phyloP scores from a whole-genome alignment of 164 flowering plant genomes.

The Taxillus chinensis region DNA sequence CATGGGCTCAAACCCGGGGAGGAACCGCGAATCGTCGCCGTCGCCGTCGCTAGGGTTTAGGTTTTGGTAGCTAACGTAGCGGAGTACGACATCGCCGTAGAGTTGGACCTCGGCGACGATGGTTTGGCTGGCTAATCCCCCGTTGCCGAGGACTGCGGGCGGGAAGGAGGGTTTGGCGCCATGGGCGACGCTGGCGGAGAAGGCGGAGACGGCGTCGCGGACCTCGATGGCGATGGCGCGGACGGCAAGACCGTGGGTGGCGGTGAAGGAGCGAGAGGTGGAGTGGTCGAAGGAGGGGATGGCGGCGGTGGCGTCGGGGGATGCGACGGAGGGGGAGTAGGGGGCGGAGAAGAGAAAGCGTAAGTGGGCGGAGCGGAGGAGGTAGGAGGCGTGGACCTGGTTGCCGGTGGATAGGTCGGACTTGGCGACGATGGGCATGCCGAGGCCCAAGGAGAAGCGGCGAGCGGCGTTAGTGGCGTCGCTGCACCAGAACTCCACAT shows the following conservation, averaged over 20 bases:
- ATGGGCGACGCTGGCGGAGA: constrained; percentile 28
- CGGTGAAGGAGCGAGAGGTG: constrained; percentile 31
- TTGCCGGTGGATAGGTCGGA: constrained; percentile 89
- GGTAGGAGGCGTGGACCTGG: constrained; percentile 57
- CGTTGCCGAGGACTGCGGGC: constrained; percentile 20
- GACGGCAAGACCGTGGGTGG: constrained; percentile 66
- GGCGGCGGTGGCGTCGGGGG: constrained; percentile 27
- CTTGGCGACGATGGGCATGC: constrained; percentile 58
- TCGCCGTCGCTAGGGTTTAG: neutral
- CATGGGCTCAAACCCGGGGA: constrained; percentile 53
- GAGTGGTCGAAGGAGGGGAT: constrained; percentile 49
- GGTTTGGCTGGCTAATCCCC: neutral
- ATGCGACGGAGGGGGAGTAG: constrained; percentile 54
- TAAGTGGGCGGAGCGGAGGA: constrained; percentile 56
- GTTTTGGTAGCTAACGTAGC: constrained; percentile 41
- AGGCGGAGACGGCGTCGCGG: constrained; percentile 46
- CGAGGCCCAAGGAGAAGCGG: constrained; percentile 80
- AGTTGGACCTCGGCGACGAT: constrained; percentile 39
- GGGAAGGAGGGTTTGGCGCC: constrained; percentile 42
- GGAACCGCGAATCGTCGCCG: constrained; percentile 17
- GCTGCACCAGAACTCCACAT: constrained; percentile 73
- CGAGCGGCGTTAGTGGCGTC: constrained; percentile 63
- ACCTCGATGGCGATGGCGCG: constrained; percentile 64
- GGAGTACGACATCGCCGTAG: constrained; percentile 66
- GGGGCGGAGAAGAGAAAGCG: constrained; percentile 74